A percentile compares a stretch with the other conserved stretches of the same genome.
These are phyloP conservation scores for Dothistroma septosporum DNA, from an alignment of 2,329 filamentous ascomycete genomes.

Conservation along the genomic window DNA sequence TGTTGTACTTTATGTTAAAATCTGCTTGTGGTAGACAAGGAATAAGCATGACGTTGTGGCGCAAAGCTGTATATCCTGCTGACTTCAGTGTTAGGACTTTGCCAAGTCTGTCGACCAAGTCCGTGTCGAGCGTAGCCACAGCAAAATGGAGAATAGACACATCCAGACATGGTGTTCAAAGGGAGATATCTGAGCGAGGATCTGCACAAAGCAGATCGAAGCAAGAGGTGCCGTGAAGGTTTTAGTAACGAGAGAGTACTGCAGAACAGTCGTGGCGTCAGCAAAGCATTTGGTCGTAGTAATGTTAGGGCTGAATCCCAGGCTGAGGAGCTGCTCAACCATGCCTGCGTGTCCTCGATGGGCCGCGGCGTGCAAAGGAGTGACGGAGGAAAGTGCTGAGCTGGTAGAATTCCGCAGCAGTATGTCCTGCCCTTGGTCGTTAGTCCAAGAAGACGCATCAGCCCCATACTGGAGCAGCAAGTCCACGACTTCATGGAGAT, in stretches of 20 bases:
- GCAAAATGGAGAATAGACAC: no score
- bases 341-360: neutral
- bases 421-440: neutral
- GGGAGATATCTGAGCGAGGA: no score
- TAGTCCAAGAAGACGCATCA: neutral
- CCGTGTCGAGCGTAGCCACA: no score
- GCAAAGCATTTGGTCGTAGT: neutral
- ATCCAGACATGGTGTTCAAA: no score
- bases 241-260: neutral
- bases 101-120: no score
- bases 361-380: neutral
- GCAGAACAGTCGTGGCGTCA: neutral
- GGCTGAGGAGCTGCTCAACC: neutral
- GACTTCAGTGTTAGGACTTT: no score
- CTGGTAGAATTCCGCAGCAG: neutral
- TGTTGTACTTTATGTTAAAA: no score
- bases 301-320: neutral
- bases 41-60: no score
- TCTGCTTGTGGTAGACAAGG: no score
- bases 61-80: no score
- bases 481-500: neutral
- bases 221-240: no score
- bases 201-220: no score
- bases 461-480: neutral
- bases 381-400: neutral